These are phyloP conservation scores for Calonectria fujianensis DNA, from an alignment of 2,329 filamentous ascomycete species.

Conservation along the genomic window DNA sequence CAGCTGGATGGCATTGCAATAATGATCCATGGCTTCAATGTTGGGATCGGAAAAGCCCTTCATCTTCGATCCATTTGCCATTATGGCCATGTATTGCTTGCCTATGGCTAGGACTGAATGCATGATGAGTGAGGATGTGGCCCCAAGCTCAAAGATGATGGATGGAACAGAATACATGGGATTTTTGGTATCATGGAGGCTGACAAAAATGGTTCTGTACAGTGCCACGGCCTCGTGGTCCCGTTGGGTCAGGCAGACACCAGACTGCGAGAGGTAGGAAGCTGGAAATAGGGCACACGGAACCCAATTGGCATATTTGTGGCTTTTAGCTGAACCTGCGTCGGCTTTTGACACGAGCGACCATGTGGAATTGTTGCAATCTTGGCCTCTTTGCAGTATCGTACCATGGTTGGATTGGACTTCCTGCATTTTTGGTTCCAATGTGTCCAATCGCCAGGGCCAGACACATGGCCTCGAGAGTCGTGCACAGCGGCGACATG, in stretches of 20 bases:
- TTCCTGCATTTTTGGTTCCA: background rate
- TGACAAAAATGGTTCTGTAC: constrained; percentile 19
- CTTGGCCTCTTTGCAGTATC: background rate
- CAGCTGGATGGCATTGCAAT: constrained; percentile 13
- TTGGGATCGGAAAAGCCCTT: background rate
- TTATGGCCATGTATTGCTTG: constrained; percentile 6
- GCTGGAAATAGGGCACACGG: background rate
- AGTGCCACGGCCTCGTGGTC: constrained; percentile 13
- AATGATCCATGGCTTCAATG: constrained; percentile 7
- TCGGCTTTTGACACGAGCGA: too few relatives aligned
- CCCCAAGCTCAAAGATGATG: constrained; percentile 13
- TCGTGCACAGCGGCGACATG: constrained; percentile 17
- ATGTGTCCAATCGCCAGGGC: background rate
- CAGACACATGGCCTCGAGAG: constrained; percentile 21
- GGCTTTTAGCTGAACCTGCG: background rate
- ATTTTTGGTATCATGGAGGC: constrained; percentile 26
- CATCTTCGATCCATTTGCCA: background rate
- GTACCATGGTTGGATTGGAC: background rate
- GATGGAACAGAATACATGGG: constrained; percentile 19
- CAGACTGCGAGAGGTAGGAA: constrained; percentile 6
- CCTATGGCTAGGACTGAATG: constrained; percentile 18
- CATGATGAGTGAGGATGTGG: constrained; percentile 21
- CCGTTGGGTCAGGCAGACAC: background rate
- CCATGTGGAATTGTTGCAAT: background rate
- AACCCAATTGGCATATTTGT: background rate